Conservation (phyloP, 2,329 filamentous ascomycete species). For the Fusarium foetens region DNA sequence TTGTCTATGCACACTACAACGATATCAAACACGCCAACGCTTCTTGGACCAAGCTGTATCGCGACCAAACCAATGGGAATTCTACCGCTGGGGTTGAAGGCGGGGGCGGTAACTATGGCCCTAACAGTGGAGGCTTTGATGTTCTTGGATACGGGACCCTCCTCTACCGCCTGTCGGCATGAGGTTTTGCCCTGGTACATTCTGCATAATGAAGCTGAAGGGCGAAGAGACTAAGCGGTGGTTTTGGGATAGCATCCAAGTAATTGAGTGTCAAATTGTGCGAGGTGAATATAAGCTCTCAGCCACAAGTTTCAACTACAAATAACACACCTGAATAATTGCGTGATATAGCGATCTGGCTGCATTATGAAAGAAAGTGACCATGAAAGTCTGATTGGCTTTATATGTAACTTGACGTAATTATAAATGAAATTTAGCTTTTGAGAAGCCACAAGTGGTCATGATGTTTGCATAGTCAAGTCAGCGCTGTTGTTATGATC, state of each 20-base stretch:
- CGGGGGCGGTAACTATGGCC: neutral
- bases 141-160: neutral
- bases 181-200: rapidly evolving
- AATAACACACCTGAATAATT: no score
- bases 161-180: neutral
- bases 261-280: no score
- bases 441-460: no score
- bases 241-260: neutral
- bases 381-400: no score
- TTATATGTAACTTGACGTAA: no score
- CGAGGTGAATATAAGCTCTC: no score
- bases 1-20: neutral
- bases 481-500: no score
- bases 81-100: rapidly evolving
- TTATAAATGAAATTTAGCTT: no score
- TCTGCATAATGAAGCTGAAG: rapidly evolving
- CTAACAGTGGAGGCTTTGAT: neutral
- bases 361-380: rapidly evolving
- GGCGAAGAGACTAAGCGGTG: rapidly evolving
- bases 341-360: no score
- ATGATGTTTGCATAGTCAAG: no score
- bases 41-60: neutral
- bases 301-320: no score
- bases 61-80: neutral
- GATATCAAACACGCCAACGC: neutral